These are phyloP conservation scores for Stenocarpella maydis DNA, from an alignment of 2,329 filamentous ascomycete species.

Conservation along the genomic window DNA sequence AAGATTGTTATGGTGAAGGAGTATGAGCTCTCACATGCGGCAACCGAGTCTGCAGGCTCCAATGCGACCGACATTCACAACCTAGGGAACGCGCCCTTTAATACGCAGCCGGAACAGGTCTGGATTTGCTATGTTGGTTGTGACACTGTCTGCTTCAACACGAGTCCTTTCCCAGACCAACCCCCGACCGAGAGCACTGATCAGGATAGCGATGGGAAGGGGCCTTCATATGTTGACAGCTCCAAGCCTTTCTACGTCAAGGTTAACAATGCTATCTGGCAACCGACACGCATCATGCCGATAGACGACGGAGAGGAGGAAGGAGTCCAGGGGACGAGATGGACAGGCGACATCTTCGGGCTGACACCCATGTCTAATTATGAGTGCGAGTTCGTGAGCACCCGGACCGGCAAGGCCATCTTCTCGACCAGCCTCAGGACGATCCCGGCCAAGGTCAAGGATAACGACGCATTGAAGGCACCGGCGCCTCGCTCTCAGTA, in stretches of 20 bases:
- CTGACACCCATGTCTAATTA: constrained; percentile 78
- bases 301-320: constrained; percentile 49
- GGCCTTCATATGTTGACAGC: constrained; percentile 64
- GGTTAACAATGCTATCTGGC: constrained; percentile 82
- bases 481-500: constrained; percentile 64
- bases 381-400: constrained; percentile 79
- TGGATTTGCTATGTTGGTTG: constrained; percentile 84
- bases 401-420: constrained; percentile 69
- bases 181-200: constrained; percentile 39
- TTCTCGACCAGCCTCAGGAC: constrained; percentile 79
- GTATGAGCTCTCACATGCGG: constrained; percentile 81
- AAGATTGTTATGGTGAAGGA: constrained; percentile 97
- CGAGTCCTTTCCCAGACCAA: constrained; percentile 64
- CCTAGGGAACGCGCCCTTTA: constrained; percentile 78
- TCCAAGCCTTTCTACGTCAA: constrained; percentile 81
- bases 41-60: constrained; percentile 76
- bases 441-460: constrained; percentile 56
- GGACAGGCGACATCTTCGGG: constrained; percentile 76
- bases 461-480: constrained; percentile 48
- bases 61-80: constrained; percentile 81
- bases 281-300: constrained; percentile 74
- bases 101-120: constrained; percentile 74
- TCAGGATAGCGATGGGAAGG: constrained; percentile 49
- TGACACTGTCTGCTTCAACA: constrained; percentile 80
- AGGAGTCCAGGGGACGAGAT: constrained; percentile 58